A percentile compares a stretch with the other conserved stretches of the same genome.
phyloP scores from a whole-genome alignment of 140 eudicot species.

The Erigeron philadelphicus region DNA sequence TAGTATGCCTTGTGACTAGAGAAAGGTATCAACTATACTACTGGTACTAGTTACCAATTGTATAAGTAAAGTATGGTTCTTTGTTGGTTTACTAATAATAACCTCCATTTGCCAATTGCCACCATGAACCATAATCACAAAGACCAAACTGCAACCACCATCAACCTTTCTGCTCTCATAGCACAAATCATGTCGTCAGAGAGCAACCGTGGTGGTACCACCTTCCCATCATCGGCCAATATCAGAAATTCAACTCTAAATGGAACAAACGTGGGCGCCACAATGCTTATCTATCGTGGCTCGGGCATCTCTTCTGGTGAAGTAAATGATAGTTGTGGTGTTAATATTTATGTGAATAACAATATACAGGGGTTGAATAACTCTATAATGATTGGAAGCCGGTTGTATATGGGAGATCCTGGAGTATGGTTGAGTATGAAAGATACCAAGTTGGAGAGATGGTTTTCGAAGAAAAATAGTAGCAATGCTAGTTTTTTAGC shows the following conservation, averaged over 20 bases:
- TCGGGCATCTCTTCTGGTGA: constrained; percentile 33
- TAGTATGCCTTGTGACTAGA: constrained; percentile 45
- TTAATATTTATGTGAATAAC: constrained; percentile 68
- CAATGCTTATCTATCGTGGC: constrained; percentile 40
- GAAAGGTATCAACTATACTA: constrained; percentile 36
- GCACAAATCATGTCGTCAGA: constrained; percentile 37
- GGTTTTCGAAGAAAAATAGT: constrained; percentile 30
- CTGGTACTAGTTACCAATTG: constrained; percentile 22
- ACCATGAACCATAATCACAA: constrained; percentile 44
- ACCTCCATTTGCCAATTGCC: neutral
- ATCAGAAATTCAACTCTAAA: constrained; percentile 36
- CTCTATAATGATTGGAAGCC: constrained; percentile 72
- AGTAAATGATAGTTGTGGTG: constrained; percentile 41
- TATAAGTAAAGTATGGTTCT: constrained; percentile 36
- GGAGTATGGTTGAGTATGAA: constrained; percentile 58
- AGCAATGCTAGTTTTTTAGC: neutral
- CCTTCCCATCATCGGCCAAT: constrained; percentile 31
- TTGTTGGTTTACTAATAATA: constrained; percentile 17
- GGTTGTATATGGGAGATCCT: constrained; percentile 63
- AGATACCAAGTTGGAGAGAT: constrained; percentile 40
- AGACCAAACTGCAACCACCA: constrained; percentile 19
- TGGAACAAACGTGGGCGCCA: constrained; percentile 59
- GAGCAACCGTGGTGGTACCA: constrained; percentile 25
- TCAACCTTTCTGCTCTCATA: constrained; percentile 23
- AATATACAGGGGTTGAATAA: constrained; percentile 68